A percentile compares a stretch with the other conserved stretches of the same genome.
Evolutionary conservation across 208 protist species (phyloP).

Genomic region (Leptomonas pyrrhocoris): DNA sequence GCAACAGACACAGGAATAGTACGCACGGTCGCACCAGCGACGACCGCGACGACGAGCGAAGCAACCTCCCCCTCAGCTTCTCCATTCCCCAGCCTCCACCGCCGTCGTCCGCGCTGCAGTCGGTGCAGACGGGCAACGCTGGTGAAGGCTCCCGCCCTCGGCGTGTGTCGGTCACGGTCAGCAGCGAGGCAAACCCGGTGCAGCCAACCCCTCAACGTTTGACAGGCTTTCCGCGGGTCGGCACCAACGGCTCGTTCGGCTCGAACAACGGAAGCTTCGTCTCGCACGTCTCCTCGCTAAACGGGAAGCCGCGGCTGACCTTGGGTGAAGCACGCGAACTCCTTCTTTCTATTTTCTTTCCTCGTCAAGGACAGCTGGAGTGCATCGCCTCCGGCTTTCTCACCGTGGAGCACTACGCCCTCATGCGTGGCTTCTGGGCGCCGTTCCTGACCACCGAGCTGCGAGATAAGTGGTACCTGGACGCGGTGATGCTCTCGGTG

Average conservation of each 20-base stretch:
- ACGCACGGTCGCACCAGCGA: not conserved
- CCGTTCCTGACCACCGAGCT: slow-evolving; percentile 35
- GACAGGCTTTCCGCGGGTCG: slow-evolving; percentile 1
- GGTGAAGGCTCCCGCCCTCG: not conserved
- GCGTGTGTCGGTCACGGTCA: slow-evolving; percentile 7
- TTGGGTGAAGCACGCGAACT: slow-evolving; percentile 33
- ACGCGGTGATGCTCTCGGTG: slow-evolving; percentile 48
- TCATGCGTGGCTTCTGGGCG: slow-evolving; percentile 33
- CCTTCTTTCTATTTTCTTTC: slow-evolving; percentile 41
- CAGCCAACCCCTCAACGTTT: slow-evolving; percentile 9
- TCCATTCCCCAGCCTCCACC: slow-evolving; percentile 3
- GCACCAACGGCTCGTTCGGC: slow-evolving; percentile 1
- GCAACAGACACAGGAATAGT: not conserved
- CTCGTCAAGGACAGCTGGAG: slow-evolving; percentile 43
- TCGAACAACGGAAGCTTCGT: slow-evolving; percentile 14
- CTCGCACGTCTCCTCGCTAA: not conserved
- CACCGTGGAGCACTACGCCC: slow-evolving; percentile 20
- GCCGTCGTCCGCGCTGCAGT: not conserved
- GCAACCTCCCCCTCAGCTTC: not conserved
- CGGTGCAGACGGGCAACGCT: slow-evolving; percentile 4
- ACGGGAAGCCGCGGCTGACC: slow-evolving; percentile 21
- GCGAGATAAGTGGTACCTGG: slow-evolving; percentile 51
- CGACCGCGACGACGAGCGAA: slow-evolving; percentile 3
- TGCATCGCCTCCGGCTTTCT: slow-evolving; percentile 43
- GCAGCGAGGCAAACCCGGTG: not conserved